Evolutionary conservation across 83 land plant genomes (phyloP).

Genomic region (Picea mariana): DNA sequence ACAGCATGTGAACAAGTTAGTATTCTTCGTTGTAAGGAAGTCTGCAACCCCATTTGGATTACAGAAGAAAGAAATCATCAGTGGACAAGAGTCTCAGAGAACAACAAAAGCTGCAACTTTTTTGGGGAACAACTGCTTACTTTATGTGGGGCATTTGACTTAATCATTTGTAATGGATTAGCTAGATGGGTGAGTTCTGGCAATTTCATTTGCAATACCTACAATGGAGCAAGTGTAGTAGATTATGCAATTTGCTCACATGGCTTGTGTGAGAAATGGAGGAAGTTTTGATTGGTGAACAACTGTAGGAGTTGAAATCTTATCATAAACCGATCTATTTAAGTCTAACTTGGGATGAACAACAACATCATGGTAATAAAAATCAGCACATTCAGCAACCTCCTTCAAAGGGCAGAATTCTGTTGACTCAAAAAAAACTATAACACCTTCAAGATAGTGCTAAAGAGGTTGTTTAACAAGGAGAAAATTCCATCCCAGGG

Average conservation of each 20-base stretch:
- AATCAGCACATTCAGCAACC: too few species aligned
- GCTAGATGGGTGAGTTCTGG: background rate
- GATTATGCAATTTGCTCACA: background rate
- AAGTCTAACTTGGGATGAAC: too few species aligned
- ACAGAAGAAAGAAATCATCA: background rate
- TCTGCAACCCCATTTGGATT: background rate
- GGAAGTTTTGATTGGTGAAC: too few species aligned
- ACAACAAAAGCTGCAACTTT: background rate
- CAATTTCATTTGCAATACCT: background rate
- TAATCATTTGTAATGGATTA: background rate
- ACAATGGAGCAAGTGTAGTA: background rate
- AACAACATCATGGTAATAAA: too few species aligned
- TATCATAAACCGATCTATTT: too few species aligned
- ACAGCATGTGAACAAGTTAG: background rate
- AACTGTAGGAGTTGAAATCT: too few species aligned
- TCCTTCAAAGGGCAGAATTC: too few species aligned
- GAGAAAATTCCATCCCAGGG: too few species aligned
- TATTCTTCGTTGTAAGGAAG: background rate
- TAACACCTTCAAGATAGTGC: too few species aligned
- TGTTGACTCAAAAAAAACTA: too few species aligned
- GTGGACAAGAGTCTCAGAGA: background rate
- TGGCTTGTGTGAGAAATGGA: background rate
- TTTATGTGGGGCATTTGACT: background rate
- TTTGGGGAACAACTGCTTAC: background rate
- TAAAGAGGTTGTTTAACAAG: too few species aligned